These are phyloP conservation scores for Camellia sinensis DNA, from an alignment of 148 eudicot species.

Conservation along the genomic window DNA sequence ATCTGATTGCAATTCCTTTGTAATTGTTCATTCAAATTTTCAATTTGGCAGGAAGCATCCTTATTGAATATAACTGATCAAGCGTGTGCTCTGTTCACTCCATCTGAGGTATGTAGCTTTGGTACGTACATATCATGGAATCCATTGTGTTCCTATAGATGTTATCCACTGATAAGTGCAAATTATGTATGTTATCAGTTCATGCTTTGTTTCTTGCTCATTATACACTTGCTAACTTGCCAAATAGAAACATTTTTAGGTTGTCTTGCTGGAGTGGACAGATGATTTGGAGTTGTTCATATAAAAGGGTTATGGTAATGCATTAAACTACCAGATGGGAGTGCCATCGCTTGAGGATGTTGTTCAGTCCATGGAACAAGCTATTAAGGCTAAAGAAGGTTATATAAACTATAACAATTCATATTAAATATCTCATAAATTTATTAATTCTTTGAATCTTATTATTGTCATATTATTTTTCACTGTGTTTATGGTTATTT, in stretches of 20 bases:
- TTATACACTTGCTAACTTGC: slow-evolving; percentile 7
- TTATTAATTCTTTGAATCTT: no score
- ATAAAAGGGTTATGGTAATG: slow-evolving; percentile 87
- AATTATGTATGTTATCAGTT: background rate
- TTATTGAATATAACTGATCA: slow-evolving; percentile 74
- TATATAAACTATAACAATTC: slow-evolving; percentile 4
- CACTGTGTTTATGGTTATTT: background rate
- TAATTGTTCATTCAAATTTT: background rate
- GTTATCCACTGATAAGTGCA: background rate
- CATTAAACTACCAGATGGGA: slow-evolving; percentile 90
- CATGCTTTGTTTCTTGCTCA: background rate
- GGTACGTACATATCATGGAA: background rate
- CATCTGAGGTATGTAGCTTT: slow-evolving; percentile 53
- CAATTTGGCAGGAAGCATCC: slow-evolving; percentile 74
- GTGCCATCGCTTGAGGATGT: slow-evolving; percentile 88
- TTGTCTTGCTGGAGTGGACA: slow-evolving; percentile 87
- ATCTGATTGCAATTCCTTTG: background rate
- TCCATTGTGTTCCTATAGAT: background rate
- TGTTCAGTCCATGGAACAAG: slow-evolving; percentile 81
- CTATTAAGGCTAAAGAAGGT: slow-evolving; percentile 86
- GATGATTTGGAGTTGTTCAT: slow-evolving; percentile 87
- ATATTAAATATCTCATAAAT: no score
- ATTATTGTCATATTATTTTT: background rate
- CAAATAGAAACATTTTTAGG: slow-evolving; percentile 34
- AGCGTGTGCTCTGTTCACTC: slow-evolving; percentile 80